Base-by-base conservation (phyloP, 345 rosid species). In the Acer negundo region DNA sequence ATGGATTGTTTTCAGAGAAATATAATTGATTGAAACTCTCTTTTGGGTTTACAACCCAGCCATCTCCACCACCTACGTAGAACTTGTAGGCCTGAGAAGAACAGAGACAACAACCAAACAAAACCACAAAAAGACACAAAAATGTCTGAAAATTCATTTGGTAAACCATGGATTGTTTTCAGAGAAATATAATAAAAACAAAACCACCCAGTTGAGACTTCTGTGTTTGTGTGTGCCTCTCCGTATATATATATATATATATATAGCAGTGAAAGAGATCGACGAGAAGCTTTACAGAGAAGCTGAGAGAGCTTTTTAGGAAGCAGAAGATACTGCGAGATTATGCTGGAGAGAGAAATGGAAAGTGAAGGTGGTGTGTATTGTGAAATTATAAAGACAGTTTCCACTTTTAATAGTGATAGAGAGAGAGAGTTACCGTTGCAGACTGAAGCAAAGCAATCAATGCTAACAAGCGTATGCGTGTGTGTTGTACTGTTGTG, bases 61-160 rank as follows among this genome's bases (percentile, higher is more conserved):
- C 94, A 23, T 88, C 86, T 40, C 69, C 75, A 44, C 92, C 94
- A 56, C 98, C 98, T 8, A 91, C 97, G 64, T 85, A 2, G 74
- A 89, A 88, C 58, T 76, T 75, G 65, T 35, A 19, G 17, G 82
- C 93, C 3, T 81, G 71, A 17, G 93, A 78, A 1, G 81, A 80
- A 38, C 75, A 49, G 67, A 83, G 12, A 51, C 77, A 61, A 31
- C 51, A 80, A 19, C 76, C 71, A 51, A 87, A 2, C 16, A 86
- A 64, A 74, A 73, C 46, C 26, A 81, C n/a, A 58, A 81, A 31
- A 72, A 88, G 59, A n/a, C 49, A 68, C 5, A 84, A 26, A 62
- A 75, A 77, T 46, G 26, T 69, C 7, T 58, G 73, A 67, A 77
- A 67, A 73, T 38, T 79, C 90, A 85, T 89, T 28, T 17, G 16